A percentile compares a stretch with the other conserved stretches of the same genome.
These are phyloP conservation scores for Daphne laureola DNA, from an alignment of 441 rosid genomes.

Conservation along the genomic window DNA sequence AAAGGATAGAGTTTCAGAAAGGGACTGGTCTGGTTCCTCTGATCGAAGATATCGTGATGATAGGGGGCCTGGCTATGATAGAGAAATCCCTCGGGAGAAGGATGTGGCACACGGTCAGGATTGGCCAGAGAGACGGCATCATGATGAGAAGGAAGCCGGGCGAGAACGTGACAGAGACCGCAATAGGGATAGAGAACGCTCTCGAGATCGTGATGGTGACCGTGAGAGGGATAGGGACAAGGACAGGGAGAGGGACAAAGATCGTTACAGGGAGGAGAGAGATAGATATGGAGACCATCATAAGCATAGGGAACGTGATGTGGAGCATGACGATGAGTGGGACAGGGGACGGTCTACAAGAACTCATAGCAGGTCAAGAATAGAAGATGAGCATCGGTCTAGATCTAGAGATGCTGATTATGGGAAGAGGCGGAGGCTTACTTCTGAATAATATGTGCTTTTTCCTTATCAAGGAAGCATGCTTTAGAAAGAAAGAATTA, in stretches of 20 bases:
- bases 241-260: conserved; percentile 61
- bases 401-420: conserved; percentile 87
- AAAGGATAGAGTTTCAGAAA: conserved; percentile 62
- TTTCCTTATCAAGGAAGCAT: too few species aligned
- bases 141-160: conserved; percentile 47
- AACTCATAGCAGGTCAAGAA: conserved; percentile 61
- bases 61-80: conserved; percentile 45
- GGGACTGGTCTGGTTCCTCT: conserved; percentile 74
- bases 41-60: conserved; percentile 72
- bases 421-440: conserved; percentile 74
- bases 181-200: conserved; percentile 48
- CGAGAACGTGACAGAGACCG: conserved; percentile 56
- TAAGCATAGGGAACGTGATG: conserved; percentile 59
- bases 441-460: conserved; percentile 26
- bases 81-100: conserved; percentile 51
- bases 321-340: conserved; percentile 57
- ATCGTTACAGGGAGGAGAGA: conserved; percentile 60
- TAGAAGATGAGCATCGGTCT: conserved; percentile 71
- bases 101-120: conserved; percentile 47
- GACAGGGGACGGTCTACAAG: conserved; percentile 81
- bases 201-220: conserved; percentile 46
- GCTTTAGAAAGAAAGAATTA: too few species aligned
- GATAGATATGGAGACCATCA: conserved; percentile 62
- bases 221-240: conserved; percentile 54
- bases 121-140: conserved; percentile 53